A percentile compares a stretch with the other conserved stretches of the same genome.
Conservation (phyloP, 208 protist species). For the Balamuthia mandrillaris region DNA sequence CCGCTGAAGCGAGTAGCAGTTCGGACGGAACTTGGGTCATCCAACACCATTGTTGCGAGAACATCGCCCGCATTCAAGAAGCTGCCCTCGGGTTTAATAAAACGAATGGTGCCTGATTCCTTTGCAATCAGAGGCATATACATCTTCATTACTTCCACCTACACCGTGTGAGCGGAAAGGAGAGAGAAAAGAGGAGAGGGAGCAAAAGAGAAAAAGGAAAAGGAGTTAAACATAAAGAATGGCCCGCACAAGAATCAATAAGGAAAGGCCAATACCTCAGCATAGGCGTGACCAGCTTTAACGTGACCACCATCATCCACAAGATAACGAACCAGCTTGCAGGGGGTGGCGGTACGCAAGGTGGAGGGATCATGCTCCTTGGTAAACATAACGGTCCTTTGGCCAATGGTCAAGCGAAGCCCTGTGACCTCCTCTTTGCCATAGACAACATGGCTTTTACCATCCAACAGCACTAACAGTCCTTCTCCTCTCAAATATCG, state of each 20-base stretch:
- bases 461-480: conserved; percentile 61
- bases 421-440: conserved; percentile 10
- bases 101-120: conserved; percentile 73
- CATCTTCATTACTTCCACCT: conserved; percentile 99
- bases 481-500: conserved; percentile 61
- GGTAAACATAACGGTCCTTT: conserved; percentile 49
- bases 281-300: conserved; percentile 75
- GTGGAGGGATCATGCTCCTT: conserved; percentile 91
- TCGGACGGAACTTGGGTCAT: conserved; percentile 80
- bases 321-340: conserved; percentile 91
- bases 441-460: conserved; percentile 81
- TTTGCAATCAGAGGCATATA: conserved; percentile 84
- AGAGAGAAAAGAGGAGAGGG: no score
- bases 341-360: conserved; percentile 84
- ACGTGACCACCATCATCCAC: conserved; percentile 86
- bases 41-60: conserved; percentile 85
- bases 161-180: no score
- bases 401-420: background rate
- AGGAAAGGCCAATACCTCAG: no score
- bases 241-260: no score
- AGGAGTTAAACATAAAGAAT: no score
- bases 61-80: conserved; percentile 88
- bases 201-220: no score
- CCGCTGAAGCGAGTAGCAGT: background rate
- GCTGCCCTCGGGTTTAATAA: conserved; percentile 68